A percentile compares a stretch with the other conserved stretches of the same genome.
Conservation (phyloP, 2,329 filamentous ascomycete species). For the Ophiostoma tasmaniense region DNA sequence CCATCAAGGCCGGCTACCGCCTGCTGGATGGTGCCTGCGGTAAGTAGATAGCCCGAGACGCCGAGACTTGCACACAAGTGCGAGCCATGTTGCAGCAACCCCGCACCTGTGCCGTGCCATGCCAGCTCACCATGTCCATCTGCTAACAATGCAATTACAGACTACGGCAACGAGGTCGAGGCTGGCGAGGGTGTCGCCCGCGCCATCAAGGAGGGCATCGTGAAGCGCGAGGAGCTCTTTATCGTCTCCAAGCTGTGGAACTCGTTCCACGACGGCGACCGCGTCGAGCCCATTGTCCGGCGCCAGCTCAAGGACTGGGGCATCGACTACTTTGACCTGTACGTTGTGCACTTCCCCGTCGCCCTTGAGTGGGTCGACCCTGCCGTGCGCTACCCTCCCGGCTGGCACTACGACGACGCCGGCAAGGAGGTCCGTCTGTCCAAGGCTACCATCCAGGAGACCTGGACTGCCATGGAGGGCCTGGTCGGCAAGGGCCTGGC, state of each 20-base stretch:
- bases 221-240: constrained; percentile 82
- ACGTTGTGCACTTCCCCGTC: constrained; percentile 82
- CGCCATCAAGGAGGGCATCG: constrained; percentile 71
- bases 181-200: constrained; percentile 67
- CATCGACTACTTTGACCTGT: constrained; percentile 84
- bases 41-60: constrained; percentile 30
- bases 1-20: constrained; percentile 55
- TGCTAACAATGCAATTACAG: constrained; percentile 32
- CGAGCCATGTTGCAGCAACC: neutral
- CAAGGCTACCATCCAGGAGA: constrained; percentile 69
- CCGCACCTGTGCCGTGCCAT: neutral
- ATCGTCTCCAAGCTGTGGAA: constrained; percentile 92
- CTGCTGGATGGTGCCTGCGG: constrained; percentile 53
- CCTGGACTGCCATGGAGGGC: constrained; percentile 72
- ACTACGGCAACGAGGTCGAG: constrained; percentile 78
- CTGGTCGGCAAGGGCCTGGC: constrained; percentile 61
- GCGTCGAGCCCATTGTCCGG: constrained; percentile 65
- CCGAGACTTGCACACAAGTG: neutral
- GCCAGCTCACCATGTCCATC: neutral
- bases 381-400: constrained; percentile 66
- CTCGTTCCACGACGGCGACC: constrained; percentile 74
- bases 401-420: constrained; percentile 61
- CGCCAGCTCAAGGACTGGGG: constrained; percentile 76
- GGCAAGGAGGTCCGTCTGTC: constrained; percentile 48
- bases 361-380: constrained; percentile 81